Conservation (phyloP, 345 rosid species). For the Luvunga scandens region DNA sequence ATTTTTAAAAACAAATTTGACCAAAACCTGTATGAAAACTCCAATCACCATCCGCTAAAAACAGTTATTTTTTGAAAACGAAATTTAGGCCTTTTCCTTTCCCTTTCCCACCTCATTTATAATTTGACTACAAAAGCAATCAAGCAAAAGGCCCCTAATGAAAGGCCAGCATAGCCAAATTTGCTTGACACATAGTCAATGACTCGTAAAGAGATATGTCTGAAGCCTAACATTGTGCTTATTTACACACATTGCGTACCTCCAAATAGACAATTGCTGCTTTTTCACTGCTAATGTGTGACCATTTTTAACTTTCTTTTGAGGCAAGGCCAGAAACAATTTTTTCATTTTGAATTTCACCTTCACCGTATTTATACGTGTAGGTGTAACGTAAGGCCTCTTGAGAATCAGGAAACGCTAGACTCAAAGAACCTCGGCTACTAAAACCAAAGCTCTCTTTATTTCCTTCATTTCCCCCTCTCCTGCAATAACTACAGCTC, state of each 20-base stretch:
- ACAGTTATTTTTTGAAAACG: neutral
- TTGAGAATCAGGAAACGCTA: slow-evolving; percentile 3
- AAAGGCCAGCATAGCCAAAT: slow-evolving; percentile 1
- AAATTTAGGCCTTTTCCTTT: neutral
- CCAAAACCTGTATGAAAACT: slow-evolving; percentile 2
- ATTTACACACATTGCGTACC: slow-evolving; percentile 14
- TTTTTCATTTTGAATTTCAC: slow-evolving; percentile 20
- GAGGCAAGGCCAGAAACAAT: slow-evolving; percentile 25
- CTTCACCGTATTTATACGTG: neutral
- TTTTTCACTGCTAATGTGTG: slow-evolving; percentile 4
- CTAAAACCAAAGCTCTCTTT: slow-evolving; percentile 8
- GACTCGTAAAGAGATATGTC: slow-evolving; percentile 19
- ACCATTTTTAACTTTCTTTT: slow-evolving; percentile 12
- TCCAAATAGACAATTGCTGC: neutral
- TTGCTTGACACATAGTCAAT: slow-evolving; percentile 31
- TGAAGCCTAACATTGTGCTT: neutral
- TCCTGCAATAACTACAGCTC: slow-evolving; percentile 32
- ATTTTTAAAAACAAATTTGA: neutral
- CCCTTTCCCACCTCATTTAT: neutral
- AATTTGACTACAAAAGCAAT: slow-evolving; percentile 4
- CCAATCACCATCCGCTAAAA: slow-evolving; percentile 23
- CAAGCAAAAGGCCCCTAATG: neutral
- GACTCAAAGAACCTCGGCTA: slow-evolving; percentile 30
- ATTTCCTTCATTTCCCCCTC: neutral
- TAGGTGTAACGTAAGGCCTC: neutral